A percentile compares a stretch with the other conserved stretches of the same genome.
Evolutionary conservation across 2,329 filamentous ascomycete species (phyloP).

Genomic region (Ophiocordyceps australis): DNA sequence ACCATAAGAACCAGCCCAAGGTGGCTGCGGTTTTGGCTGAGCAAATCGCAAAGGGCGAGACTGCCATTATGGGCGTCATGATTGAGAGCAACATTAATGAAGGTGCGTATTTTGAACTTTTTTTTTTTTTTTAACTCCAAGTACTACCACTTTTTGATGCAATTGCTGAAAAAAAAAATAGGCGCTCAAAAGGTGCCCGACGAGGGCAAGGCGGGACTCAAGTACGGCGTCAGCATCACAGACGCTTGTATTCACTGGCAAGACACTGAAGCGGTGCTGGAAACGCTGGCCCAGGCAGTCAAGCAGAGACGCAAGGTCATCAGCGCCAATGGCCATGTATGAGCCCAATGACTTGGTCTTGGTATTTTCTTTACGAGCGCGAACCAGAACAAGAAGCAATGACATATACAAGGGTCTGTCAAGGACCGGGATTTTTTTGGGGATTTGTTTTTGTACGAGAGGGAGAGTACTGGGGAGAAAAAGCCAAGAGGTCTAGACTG

Average conservation of each 20-base stretch:
- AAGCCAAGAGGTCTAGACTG: no score
- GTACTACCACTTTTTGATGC: no score
- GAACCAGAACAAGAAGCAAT: no score
- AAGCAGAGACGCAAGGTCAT: conserved; percentile 9
- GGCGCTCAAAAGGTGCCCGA: conserved; percentile 81
- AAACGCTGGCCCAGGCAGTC: conserved; percentile 62
- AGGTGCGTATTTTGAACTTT: conserved; percentile 28
- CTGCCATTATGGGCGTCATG: conserved; percentile 91
- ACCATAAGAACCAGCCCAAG: conserved; percentile 95
- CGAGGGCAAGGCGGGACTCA: conserved; percentile 67
- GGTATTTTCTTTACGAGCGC: no score
- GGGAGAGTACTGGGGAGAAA: no score
- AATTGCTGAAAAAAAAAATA: no score
- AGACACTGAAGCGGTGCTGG: conserved; percentile 66
- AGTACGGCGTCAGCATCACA: conserved; percentile 92
- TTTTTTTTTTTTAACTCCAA: no score
- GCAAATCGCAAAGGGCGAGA: conserved; percentile 73
- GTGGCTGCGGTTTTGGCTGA: conserved; percentile 67
- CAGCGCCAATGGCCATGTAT: conserved; percentile 6
- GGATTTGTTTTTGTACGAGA: no score
- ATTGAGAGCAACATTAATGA: conserved; percentile 96
- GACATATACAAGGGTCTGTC: no score
- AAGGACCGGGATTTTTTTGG: no score
- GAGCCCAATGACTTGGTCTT: neutral
- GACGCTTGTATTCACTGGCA: conserved; percentile 95